A percentile compares a stretch with the other conserved stretches of the same genome.
These are phyloP conservation scores for Ichthyophonus hoferi DNA, from an alignment of 208 protist genomes.

Conservation along the genomic window DNA sequence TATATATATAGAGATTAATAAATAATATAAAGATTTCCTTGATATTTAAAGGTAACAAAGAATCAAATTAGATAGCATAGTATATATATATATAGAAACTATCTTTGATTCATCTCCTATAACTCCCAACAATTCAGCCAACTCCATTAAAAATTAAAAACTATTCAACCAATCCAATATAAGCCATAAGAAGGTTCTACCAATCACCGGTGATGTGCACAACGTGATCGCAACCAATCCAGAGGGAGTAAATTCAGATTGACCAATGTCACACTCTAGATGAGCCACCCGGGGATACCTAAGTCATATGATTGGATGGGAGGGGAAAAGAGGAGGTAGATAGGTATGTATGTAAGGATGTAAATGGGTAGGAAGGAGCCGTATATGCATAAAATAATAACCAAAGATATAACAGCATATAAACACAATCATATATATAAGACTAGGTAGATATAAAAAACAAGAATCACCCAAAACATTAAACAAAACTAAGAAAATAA, in stretches of 20 bases:
- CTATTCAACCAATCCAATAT: no score
- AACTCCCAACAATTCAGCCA: neutral
- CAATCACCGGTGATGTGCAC: neutral
- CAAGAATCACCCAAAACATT: no score
- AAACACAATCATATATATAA: no score
- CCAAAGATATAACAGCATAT: no score
- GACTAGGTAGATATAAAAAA: no score
- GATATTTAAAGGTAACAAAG: neutral
- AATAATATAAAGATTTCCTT: neutral
- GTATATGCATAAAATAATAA: no score
- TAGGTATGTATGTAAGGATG: no score
- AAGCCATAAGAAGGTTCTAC: no score
- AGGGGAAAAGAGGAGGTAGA: no score
- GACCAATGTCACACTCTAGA: constrained; percentile 8
- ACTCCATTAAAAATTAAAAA: neutral
- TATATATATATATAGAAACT: neutral
- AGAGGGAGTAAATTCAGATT: constrained; percentile 11
- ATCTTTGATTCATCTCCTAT: neutral
- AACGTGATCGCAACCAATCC: neutral
- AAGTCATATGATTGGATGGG: no score
- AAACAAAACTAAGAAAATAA: no score
- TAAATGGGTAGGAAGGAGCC: no score
- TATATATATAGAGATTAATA: neutral
- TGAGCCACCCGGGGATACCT: neutral
- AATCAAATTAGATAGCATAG: neutral